Evolutionary conservation across 2,329 filamentous ascomycete species (phyloP).

Genomic region (Byssoonygena ceratinophila): DNA sequence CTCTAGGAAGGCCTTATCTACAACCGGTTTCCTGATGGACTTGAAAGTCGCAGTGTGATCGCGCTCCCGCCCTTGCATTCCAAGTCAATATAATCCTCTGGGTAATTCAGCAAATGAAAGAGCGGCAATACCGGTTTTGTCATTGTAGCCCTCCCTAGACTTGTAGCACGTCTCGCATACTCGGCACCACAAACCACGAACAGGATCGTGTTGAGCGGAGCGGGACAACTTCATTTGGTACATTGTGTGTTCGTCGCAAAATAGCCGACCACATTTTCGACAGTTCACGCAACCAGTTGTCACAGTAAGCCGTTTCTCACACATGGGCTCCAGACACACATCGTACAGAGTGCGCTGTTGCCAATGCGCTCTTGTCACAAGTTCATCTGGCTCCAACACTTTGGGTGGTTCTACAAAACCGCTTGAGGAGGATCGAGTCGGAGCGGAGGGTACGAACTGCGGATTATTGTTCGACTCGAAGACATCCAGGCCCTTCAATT

Average conservation of each 20-base stretch:
- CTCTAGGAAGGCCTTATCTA: conserved; percentile 79
- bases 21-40: conserved; percentile 59
- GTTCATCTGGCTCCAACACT: conserved; percentile 67
- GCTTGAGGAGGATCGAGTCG: conserved; percentile 24
- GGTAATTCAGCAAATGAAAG: background rate
- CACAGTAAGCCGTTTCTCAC: conserved; percentile 66
- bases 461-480: conserved; percentile 80
- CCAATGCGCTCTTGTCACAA: conserved; percentile 84
- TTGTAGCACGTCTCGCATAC: conserved; percentile 99
- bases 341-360: conserved; percentile 66
- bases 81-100: background rate
- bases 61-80: conserved; percentile 46
- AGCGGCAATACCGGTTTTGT: conserved; percentile 51
- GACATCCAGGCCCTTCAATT: conserved; percentile 80
- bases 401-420: conserved; percentile 26
- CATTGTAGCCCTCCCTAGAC: conserved; percentile 88
- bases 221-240: conserved; percentile 97
- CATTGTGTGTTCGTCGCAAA: conserved; percentile 97
- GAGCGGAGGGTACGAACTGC: conserved; percentile 30
- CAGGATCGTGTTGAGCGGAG: conserved; percentile 78
- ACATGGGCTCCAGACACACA: conserved; percentile 75
- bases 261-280: conserved; percentile 80
- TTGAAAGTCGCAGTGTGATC: conserved; percentile 65
- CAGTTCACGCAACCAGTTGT: conserved; percentile 84
- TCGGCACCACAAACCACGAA: conserved; percentile 81